Base-by-base conservation (phyloP, 495 filamentous ascomycete species). In the Mytilinidion resinicola region DNA sequence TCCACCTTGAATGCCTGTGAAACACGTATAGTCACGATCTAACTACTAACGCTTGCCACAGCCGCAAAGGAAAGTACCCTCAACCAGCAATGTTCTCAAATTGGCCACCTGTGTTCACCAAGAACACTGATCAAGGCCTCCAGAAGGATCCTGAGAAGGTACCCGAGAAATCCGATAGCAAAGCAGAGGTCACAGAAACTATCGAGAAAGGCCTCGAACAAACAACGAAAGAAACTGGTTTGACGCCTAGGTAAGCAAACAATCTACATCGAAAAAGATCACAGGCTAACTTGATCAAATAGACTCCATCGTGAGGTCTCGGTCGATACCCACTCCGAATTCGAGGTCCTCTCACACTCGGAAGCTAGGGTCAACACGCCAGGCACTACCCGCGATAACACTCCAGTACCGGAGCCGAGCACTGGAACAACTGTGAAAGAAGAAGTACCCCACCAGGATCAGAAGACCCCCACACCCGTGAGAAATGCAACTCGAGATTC, bases 31-130 rank as follows among this genome's bases (percentile, higher is more conserved):
- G 15, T 34, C 19, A 33, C 49, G 46, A 36, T 8, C 38, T 33
- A 33, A 15, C 53, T 41, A 17, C 25, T 50, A 5, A 37, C 34
- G 53, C 56, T 20, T 46, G 9, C 7, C 6, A n/a, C 19, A 63
- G 61, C 6, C 11, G 10, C 25, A 15, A 64, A 53, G 57, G 53
- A 14, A 46, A 39, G 34, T 64, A 64, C 15, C 61, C 61, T 12
- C 21, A 60, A 34, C 33, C 44, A 25, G 41, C 51, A 8, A 44
- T 51, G 25, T 64, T 64, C 33, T 43, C 56, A 12, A 50, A 9
- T 10, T 59, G 56, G 51, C 60, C 60, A 20, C 55, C 60, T 8
- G 25, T 33, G 10, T 64, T 41, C 25, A 44, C 59, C 15, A 48
- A 51, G n/a, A 56, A 56, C 25, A 51, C 25, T 15, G 30, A 56